A percentile compares a stretch with the other conserved stretches of the same genome.
Evolutionary conservation across 2,329 filamentous ascomycete species (phyloP).

Genomic region (Orbilia ellipsospora): DNA sequence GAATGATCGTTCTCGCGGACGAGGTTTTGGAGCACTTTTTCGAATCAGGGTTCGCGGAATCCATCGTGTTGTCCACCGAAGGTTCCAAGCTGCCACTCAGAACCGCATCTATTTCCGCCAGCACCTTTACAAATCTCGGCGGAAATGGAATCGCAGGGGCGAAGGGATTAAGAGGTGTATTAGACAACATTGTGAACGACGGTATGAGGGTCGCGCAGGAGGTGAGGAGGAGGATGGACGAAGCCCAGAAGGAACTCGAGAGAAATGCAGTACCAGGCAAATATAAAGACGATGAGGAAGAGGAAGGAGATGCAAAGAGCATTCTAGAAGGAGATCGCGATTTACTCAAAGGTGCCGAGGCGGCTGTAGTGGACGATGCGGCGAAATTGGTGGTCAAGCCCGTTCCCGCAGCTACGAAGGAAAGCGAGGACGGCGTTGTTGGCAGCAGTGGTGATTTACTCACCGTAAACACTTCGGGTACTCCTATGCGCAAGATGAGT

Average conservation of each 20-base stretch:
- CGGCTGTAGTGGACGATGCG: conserved; percentile 68
- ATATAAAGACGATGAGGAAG: conserved; percentile 73
- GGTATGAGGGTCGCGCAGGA: conserved; percentile 92
- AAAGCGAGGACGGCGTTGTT: conserved; percentile 31
- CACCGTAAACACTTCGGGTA: conserved; percentile 49
- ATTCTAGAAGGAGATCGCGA: conserved; percentile 70
- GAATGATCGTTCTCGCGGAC: conserved; percentile 97
- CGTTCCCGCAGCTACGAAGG: conserved; percentile 60
- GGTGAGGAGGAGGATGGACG: conserved; percentile 91
- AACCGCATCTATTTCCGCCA: conserved; percentile 62
- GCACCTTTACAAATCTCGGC: conserved; percentile 64
- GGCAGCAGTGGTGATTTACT: conserved; percentile 55
- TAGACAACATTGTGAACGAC: conserved; percentile 97
- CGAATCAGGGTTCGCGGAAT: conserved; percentile 91
- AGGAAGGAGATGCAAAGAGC: conserved; percentile 73
- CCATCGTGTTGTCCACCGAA: conserved; percentile 78
- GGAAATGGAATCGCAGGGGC: conserved; percentile 67
- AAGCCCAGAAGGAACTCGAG: conserved; percentile 91
- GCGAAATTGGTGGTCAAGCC: conserved; percentile 57
- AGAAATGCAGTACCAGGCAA: conserved; percentile 77
- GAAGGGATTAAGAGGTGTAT: conserved; percentile 86
- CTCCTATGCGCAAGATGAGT: conserved; percentile 61
- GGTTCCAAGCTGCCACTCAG: conserved; percentile 54
- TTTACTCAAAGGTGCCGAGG: conserved; percentile 78
- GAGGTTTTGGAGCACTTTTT: conserved; percentile 97